These are phyloP conservation scores for Cyclotella baltica DNA, from an alignment of 108 stramenopile species.

Conservation along the genomic window DNA sequence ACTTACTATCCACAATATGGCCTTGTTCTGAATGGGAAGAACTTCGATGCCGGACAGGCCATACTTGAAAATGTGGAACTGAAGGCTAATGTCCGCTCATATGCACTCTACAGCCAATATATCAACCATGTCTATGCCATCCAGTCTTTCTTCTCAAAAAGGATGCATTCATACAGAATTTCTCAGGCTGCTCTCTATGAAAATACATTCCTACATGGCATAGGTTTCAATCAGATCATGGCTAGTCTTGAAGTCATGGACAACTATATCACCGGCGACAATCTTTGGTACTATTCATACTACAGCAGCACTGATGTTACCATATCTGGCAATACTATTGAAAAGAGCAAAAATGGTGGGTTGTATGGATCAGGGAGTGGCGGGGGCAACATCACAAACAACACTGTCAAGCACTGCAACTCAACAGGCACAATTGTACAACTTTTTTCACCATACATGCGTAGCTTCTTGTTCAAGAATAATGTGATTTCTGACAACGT, in stretches of 20 bases:
- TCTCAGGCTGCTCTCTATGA: background rate
- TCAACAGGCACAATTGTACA: background rate
- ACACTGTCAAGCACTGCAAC: conserved; percentile 5
- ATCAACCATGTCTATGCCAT: background rate
- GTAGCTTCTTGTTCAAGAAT: background rate
- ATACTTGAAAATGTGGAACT: background rate
- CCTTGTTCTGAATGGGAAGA: background rate
- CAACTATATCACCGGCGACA: background rate
- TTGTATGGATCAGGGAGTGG: background rate
- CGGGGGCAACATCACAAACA: background rate
- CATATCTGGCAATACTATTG: conserved; percentile 4
- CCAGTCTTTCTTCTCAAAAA: background rate
- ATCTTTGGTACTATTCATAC: background rate
- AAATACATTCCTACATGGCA: background rate
- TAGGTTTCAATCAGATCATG: too few species aligned
- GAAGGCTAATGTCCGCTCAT: background rate
- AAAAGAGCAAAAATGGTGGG: background rate
- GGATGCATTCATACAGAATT: background rate
- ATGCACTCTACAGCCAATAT: background rate
- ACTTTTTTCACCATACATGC: background rate
- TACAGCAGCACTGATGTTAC: background rate
- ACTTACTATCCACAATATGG: conserved; percentile 9
- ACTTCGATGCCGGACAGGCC: background rate
- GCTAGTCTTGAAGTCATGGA: too few species aligned
- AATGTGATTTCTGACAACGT: background rate